Conservation (phyloP, 495 filamentous ascomycete genomes). For the Hyaloscypha bicolor region DNA sequence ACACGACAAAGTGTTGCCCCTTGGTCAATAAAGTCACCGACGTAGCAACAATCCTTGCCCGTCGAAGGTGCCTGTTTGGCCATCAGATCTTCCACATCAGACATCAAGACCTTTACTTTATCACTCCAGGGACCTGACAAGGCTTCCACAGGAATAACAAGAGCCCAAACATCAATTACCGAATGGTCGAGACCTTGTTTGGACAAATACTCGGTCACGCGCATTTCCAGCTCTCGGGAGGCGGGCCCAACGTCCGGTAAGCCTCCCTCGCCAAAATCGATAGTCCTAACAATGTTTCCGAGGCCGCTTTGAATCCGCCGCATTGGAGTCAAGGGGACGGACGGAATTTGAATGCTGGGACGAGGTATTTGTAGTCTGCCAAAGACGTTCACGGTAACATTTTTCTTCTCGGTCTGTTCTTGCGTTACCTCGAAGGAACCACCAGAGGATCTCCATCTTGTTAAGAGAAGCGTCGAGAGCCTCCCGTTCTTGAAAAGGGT, state of each 20-base stretch:
- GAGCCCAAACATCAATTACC: slow-evolving; percentile 74
- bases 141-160: slow-evolving; percentile 52
- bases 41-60: slow-evolving; percentile 34
- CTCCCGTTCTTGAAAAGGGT: slow-evolving; percentile 75
- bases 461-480: slow-evolving; percentile 60
- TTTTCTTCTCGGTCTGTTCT: slow-evolving; percentile 10
- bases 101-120: slow-evolving; percentile 1
- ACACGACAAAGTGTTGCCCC: slow-evolving; percentile 55
- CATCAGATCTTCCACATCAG: slow-evolving; percentile 1
- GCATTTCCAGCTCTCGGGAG: slow-evolving; percentile 71
- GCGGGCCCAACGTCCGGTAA: slow-evolving; percentile 54
- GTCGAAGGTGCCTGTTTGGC: not conserved
- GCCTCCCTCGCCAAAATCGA: slow-evolving; percentile 46
- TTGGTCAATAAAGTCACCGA: slow-evolving; percentile 17
- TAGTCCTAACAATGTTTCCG: slow-evolving; percentile 79
- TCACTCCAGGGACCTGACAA: not conserved
- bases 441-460: slow-evolving; percentile 49
- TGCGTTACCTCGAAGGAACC: slow-evolving; percentile 24
- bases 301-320: slow-evolving; percentile 66
- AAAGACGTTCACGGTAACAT: slow-evolving; percentile 35
- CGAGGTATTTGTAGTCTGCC: slow-evolving; percentile 22
- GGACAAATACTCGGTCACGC: slow-evolving; percentile 60
- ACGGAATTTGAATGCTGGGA: slow-evolving; percentile 34
- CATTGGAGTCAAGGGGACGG: slow-evolving; percentile 66
- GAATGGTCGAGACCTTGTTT: slow-evolving; percentile 33